Base-by-base conservation (phyloP, 495 filamentous ascomycete species). In the Monascus purpureus region DNA sequence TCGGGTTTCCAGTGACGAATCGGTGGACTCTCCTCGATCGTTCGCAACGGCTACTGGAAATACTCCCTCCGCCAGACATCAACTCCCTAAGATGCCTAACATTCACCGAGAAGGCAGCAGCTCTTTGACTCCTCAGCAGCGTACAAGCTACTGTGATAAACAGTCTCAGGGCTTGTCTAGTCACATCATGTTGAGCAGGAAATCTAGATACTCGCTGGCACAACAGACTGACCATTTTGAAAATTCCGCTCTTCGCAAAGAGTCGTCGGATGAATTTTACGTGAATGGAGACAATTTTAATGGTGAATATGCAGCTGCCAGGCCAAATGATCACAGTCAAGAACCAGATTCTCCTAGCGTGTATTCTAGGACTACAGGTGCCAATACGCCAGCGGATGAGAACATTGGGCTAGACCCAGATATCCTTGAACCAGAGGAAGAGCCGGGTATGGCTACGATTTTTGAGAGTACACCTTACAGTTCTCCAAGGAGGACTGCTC, bases 311-410 rank as follows among this genome's bases (percentile, higher is more conserved):
- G n/a, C n/a, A n/a, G n/a, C n/a, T n/a, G n/a, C n/a, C n/a, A n/a
- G n/a, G n/a, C n/a, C n/a, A n/a, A n/a, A n/a, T n/a, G n/a, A n/a
- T 22, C 9, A 4, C 4, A 22, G 9, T 22, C 5, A 22, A 22
- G 20, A 9, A 25, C 33, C 40, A n/a, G 45, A 47, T 18, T 62
- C 65, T 12, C 61, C 63, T 2, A 76, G 72, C 34, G 33, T 72
- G 2, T 76, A 76, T 51, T 76, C 71, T 9, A 57, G 69, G 38
- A 64, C 63, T 6, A 67, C 64, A 17, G 60, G 60, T 33, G 68
- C 63, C 14, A 40, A 59, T 17, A 57, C 61, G 4, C 57, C 56
- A 6, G 35, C 34, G 1, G 47, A 49, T 22, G 29, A 37, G n/a
- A 11, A 39, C 29, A 25, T 33, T 25, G 28, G 22, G 17, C 16